Conservation (phyloP, 495 filamentous ascomycete genomes). For the Annulohypoxylon stygium region DNA sequence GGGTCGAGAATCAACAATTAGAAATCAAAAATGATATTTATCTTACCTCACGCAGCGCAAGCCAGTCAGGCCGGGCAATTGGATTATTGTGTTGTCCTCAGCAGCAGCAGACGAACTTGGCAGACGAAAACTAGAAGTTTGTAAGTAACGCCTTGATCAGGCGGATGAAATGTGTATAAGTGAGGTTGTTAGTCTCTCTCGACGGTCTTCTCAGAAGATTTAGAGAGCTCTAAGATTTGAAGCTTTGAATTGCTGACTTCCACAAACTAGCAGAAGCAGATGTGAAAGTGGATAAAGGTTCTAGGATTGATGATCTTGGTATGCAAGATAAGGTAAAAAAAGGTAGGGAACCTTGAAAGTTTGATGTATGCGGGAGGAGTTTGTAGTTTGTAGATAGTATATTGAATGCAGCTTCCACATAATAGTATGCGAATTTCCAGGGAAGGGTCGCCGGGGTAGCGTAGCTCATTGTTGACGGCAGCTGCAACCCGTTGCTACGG, state of each 20-base stretch:
- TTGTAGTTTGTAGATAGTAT: slow-evolving; percentile 37
- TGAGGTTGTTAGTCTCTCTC: slow-evolving; percentile 26
- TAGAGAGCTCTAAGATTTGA: not conserved
- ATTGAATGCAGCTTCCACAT: slow-evolving; percentile 27
- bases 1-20: not conserved
- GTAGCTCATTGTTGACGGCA: slow-evolving; percentile 41
- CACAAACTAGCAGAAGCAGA: slow-evolving; percentile 42
- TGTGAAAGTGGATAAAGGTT: slow-evolving; percentile 46
- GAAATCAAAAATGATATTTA: slow-evolving; percentile 2
- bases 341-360: slow-evolving; percentile 36
- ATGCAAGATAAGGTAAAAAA: slow-evolving; percentile 47
- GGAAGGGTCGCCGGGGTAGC: slow-evolving; percentile 37
- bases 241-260: slow-evolving; percentile 20
- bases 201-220: slow-evolving; percentile 18
- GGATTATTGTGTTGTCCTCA: slow-evolving; percentile 57
- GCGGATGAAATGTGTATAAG: slow-evolving; percentile 24
- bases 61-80: slow-evolving; percentile 74
- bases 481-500: slow-evolving; percentile 37
- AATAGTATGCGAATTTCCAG: slow-evolving; percentile 13
- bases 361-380: slow-evolving; percentile 29
- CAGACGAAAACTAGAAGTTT: slow-evolving; percentile 49
- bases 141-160: slow-evolving; percentile 47
- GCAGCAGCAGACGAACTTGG: slow-evolving; percentile 56
- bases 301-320: slow-evolving; percentile 42
- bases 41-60: slow-evolving; percentile 81